A percentile compares a stretch with the other conserved stretches of the same genome.
These are phyloP conservation scores for Pyrus hybrid DNA, from an alignment of 331 rosid species.

Conservation along the genomic window DNA sequence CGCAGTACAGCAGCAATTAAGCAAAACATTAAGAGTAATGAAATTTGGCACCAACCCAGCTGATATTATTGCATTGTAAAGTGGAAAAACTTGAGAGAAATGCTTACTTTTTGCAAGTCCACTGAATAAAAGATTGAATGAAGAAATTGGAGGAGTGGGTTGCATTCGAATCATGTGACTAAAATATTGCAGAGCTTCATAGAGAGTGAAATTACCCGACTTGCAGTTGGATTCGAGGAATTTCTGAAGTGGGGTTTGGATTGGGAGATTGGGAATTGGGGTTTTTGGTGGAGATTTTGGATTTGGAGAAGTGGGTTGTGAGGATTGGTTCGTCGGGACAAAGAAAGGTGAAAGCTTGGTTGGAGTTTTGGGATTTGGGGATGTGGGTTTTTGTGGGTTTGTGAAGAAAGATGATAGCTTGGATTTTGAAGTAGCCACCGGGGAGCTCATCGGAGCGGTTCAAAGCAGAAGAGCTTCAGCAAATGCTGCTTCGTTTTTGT, in stretches of 20 bases:
- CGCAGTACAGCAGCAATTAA: conserved; percentile 27
- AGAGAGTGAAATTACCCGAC: conserved; percentile 8
- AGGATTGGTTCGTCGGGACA: background rate
- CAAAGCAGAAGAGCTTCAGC: background rate
- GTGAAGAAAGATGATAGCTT: conserved; percentile 18
- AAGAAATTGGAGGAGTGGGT: conserved; percentile 23
- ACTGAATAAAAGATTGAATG: conserved; percentile 25
- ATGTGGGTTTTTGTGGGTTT: background rate
- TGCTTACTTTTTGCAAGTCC: conserved; percentile 28
- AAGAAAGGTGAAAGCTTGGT: conserved; percentile 3
- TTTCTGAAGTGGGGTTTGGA: background rate
- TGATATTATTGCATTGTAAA: conserved; percentile 6
- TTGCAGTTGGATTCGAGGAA: conserved; percentile 15
- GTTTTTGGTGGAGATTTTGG: background rate
- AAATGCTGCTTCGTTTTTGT: background rate
- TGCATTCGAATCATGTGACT: conserved; percentile 20
- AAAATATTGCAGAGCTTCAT: conserved; percentile 16
- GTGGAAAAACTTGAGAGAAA: conserved; percentile 12
- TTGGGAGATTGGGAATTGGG: background rate
- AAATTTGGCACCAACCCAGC: conserved; percentile 16
- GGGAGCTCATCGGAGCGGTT: background rate
- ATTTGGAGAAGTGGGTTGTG: conserved; percentile 2
- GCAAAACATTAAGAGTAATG: conserved; percentile 21
- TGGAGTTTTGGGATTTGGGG: background rate
- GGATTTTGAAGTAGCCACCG: background rate